phyloP scores from a whole-genome alignment of 1,284 basidiomycete genomes.

The Polyporus tsugae region DNA sequence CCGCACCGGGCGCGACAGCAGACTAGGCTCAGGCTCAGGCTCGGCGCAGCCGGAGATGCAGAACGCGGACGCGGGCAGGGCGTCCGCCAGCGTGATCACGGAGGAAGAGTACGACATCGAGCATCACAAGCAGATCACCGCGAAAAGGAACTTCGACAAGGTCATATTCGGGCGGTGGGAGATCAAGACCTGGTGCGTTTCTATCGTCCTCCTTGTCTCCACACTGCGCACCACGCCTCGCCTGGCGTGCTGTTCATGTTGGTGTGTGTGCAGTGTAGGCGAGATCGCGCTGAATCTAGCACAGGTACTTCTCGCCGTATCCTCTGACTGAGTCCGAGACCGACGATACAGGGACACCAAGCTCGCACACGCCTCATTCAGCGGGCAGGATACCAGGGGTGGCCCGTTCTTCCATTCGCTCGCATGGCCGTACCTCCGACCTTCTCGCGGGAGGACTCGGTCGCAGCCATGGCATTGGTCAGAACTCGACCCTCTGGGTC shows the following conservation, averaged over 20 bases:
- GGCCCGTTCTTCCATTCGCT: slow-evolving; percentile 55
- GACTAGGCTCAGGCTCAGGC: slow-evolving; percentile 15
- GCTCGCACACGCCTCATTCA: slow-evolving; percentile 40
- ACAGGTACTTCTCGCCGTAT: slow-evolving; percentile 91
- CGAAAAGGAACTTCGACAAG: slow-evolving; percentile 80
- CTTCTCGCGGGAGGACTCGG: slow-evolving; percentile 69
- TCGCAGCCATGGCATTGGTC: slow-evolving; percentile 55
- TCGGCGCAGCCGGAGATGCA: slow-evolving; percentile 24
- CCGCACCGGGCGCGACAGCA: slow-evolving; percentile 19
- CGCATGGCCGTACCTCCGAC: slow-evolving; percentile 76
- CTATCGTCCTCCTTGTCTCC: slow-evolving; percentile 11
- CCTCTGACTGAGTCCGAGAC: slow-evolving; percentile 73
- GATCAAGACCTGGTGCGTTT: slow-evolving; percentile 77
- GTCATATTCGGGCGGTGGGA: slow-evolving; percentile 80
- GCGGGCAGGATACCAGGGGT: slow-evolving; percentile 54
- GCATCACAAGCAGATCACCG: slow-evolving; percentile 70
- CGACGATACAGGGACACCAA: slow-evolving; percentile 51
- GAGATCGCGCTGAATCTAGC: slow-evolving; percentile 15
- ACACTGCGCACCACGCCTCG: background rate
- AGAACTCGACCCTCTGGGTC: slow-evolving; percentile 75
- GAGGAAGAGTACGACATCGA: slow-evolving; percentile 75
- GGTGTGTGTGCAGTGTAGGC: background rate
- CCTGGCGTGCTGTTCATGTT: background rate
- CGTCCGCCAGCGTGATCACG: slow-evolving; percentile 48
- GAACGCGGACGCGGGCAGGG: slow-evolving; percentile 23